Evolutionary conservation across 2,329 filamentous ascomycete genomes (phyloP).

Genomic region (Ustulina deusta): DNA sequence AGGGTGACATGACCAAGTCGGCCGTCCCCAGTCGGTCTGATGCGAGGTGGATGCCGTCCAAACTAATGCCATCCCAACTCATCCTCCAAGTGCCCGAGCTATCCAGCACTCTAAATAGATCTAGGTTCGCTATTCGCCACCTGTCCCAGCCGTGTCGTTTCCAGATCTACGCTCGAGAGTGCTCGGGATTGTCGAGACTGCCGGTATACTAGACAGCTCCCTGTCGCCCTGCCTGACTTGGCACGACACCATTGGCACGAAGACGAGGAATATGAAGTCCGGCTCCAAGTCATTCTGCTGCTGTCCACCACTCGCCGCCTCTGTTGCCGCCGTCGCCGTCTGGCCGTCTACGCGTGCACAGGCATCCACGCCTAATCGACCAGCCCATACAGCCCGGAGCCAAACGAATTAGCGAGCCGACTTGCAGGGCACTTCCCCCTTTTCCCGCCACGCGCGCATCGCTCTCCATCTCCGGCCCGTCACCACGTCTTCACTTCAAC

Average conservation of each 20-base stretch:
- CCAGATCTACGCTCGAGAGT: too few species aligned
- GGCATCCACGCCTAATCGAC: conserved; percentile 1
- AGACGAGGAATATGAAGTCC: conserved; percentile 5
- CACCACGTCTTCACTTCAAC: conserved; percentile 4
- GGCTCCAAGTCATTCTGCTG: conserved; percentile 2
- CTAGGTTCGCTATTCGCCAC: not conserved
- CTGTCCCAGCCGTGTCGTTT: not conserved
- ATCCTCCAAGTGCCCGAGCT: not conserved
- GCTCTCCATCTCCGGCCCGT: conserved; percentile 1
- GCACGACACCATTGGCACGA: not conserved
- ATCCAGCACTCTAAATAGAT: not conserved
- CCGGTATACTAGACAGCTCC: not conserved
- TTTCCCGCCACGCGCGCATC: conserved; percentile 24
- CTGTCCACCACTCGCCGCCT: conserved; percentile 6
- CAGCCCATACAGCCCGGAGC: conserved; percentile 10
- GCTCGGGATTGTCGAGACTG: not conserved
- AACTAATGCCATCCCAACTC: not conserved
- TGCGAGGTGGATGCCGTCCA: not conserved
- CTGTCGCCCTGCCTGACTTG: not conserved
- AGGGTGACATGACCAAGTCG: conserved; percentile 28
- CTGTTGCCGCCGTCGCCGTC: conserved; percentile 7
- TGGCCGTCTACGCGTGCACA: conserved; percentile 13
- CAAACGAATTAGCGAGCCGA: conserved; percentile 22
- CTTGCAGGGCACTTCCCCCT: conserved; percentile 4
- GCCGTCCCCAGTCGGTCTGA: conserved; percentile 24